Evolutionary conservation across 2,329 filamentous ascomycete species (phyloP).

Genomic region (Arthrobotrys musiformis): DNA sequence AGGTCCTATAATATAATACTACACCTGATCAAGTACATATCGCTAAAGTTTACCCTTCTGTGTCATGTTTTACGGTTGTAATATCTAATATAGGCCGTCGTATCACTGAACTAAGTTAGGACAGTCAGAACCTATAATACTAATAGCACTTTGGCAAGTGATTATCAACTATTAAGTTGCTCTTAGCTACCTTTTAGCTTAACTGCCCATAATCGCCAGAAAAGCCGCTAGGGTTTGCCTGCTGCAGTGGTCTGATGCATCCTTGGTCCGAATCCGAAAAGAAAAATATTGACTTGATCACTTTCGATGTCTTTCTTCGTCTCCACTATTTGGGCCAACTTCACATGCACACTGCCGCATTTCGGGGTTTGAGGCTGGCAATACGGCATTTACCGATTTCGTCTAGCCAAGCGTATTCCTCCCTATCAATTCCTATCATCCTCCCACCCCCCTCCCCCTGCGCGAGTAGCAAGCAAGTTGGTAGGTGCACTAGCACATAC

Average conservation of each 20-base stretch:
- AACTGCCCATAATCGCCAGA: background rate
- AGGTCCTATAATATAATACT: conserved; percentile 20
- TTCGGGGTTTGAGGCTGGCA: background rate
- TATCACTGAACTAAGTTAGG: conserved; percentile 6
- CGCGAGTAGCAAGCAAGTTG: background rate
- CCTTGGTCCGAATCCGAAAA: background rate
- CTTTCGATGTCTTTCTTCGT: conserved; percentile 9
- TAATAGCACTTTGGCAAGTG: conserved; percentile 4
- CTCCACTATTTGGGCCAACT: conserved; percentile 9
- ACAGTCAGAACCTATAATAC: conserved; percentile 10
- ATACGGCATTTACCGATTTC: conserved; percentile 13
- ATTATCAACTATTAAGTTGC: background rate
- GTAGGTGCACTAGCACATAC: background rate
- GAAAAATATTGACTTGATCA: background rate
- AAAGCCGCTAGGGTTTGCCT: background rate
- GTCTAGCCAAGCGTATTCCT: background rate
- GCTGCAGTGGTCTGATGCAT: conserved; percentile 13
- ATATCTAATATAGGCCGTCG: conserved; percentile 24
- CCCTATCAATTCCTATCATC: conserved; percentile 16
- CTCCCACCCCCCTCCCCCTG: conserved; percentile 12
- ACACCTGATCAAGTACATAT: conserved; percentile 26
- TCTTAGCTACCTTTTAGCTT: background rate
- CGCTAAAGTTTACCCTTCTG: conserved; percentile 30
- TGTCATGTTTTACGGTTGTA: conserved; percentile 26
- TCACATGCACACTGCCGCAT: conserved; percentile 14